A percentile compares a stretch with the other conserved stretches of the same genome.
Conservation (phyloP, 2,329 filamentous ascomycete species). For the Aspergillus aculeatus region DNA sequence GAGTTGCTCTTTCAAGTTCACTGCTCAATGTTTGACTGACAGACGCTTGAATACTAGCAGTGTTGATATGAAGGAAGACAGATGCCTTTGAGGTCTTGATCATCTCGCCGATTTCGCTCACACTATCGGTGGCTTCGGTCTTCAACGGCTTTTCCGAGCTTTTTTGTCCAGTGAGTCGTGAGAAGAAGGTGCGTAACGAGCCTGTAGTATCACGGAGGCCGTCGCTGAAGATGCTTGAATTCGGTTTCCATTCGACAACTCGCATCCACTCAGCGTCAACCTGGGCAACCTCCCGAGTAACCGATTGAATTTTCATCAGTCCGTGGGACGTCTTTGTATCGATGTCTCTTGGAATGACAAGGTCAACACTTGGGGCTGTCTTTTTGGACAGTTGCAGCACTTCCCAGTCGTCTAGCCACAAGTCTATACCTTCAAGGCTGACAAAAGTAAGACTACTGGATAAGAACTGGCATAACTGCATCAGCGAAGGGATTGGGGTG, state of each 20-base stretch:
- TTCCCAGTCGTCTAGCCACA: conserved; percentile 85
- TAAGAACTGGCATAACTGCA: conserved; percentile 86
- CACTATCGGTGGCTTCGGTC: conserved; percentile 57
- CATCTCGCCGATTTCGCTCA: conserved; percentile 69
- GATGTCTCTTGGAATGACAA: conserved; percentile 74
- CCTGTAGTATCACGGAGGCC: conserved; percentile 49
- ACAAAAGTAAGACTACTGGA: conserved; percentile 96
- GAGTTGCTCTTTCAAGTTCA: conserved; percentile 91
- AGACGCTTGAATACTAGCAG: conserved; percentile 75
- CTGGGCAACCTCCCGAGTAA: conserved; percentile 83
- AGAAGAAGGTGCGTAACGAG: conserved; percentile 77
- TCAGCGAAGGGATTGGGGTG: conserved; percentile 79
- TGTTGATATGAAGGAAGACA: conserved; percentile 86
- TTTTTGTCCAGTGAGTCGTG: conserved; percentile 64
- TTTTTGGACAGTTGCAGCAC: conserved; percentile 80
- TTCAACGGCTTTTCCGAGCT: conserved; percentile 39
- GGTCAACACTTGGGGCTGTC: conserved; percentile 70
- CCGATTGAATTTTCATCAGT: conserved; percentile 79
- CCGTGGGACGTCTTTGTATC: conserved; percentile 81
- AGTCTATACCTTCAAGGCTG: conserved; percentile 78
- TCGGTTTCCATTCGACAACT: conserved; percentile 77
- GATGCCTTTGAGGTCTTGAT: conserved; percentile 69
- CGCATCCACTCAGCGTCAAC: conserved; percentile 91
- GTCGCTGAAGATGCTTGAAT: conserved; percentile 43
- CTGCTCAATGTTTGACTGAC: conserved; percentile 70